These are phyloP conservation scores for Ophiostoma piceae DNA, from an alignment of 2,329 filamentous ascomycete species.

Conservation along the genomic window DNA sequence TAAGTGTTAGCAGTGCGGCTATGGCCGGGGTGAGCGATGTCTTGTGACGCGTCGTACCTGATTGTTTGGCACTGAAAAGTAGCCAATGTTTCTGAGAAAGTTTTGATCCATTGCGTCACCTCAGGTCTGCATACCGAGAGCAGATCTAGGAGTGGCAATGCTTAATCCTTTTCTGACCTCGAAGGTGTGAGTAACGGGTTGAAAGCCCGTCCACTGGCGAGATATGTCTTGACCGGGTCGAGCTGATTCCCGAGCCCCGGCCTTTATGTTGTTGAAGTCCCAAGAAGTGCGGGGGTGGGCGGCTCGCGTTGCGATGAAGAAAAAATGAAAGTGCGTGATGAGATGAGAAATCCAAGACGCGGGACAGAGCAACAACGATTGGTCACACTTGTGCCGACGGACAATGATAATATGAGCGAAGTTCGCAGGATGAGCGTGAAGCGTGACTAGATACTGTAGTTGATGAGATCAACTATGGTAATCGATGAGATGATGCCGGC, in stretches of 20 bases:
- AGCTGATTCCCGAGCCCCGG: background rate
- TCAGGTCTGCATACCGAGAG: conserved; percentile 32
- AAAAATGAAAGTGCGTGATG: background rate
- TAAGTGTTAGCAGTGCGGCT: conserved; percentile 27
- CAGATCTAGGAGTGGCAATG: background rate
- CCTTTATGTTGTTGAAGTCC: background rate
- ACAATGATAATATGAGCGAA: background rate
- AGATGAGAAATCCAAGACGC: background rate
- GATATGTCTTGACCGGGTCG: background rate
- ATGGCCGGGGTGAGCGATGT: conserved; percentile 3
- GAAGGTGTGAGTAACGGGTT: background rate
- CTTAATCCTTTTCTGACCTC: background rate
- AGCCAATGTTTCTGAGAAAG: conserved; percentile 38
- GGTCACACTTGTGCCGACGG: background rate
- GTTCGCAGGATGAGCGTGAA: background rate
- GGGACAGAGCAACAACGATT: background rate
- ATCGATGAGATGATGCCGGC: background rate
- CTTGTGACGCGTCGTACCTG: conserved; percentile 31
- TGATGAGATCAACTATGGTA: background rate
- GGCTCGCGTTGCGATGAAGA: background rate
- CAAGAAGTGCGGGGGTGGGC: background rate
- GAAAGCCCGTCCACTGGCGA: background rate
- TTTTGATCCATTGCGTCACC: conserved; percentile 35
- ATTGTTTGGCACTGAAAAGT: conserved; percentile 39
- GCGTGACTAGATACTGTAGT: background rate